phyloP scores from a whole-genome alignment of 2,329 filamentous ascomycete genomes.

The Diaporthe batatas region DNA sequence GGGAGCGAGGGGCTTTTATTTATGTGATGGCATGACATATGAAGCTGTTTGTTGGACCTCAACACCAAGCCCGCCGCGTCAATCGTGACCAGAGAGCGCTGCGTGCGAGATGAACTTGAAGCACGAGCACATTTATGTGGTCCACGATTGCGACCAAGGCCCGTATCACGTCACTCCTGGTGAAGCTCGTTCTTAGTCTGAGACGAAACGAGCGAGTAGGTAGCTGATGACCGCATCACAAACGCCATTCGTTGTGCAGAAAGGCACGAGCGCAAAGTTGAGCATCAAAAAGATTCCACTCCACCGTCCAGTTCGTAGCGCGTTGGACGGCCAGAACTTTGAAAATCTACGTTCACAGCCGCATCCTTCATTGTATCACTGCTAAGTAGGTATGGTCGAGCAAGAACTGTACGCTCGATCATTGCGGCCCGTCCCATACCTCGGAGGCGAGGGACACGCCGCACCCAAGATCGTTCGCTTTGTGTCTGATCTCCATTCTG shows the following conservation, averaged over 20 bases:
- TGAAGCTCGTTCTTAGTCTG: not conserved
- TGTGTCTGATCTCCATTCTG: slow-evolving; percentile 61
- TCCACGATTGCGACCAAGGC: not conserved
- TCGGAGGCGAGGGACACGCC: slow-evolving; percentile 57
- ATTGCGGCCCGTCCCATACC: slow-evolving; percentile 63
- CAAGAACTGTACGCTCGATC: slow-evolving; percentile 61
- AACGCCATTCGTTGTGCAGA: no score
- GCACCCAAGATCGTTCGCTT: slow-evolving; percentile 66
- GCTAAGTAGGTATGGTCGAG: not conserved
- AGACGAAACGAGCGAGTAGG: not conserved
- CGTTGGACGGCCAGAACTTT: no score
- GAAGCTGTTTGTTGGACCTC: no score
- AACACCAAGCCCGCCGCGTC: not conserved
- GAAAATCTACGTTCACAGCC: not conserved
- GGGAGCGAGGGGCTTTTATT: no score
- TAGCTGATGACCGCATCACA: not conserved
- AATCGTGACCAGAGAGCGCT: no score
- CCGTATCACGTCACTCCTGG: not conserved
- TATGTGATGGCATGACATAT: not conserved
- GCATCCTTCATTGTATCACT: not conserved
- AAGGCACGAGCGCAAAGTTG: not conserved
- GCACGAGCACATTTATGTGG: not conserved
- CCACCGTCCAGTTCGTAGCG: no score
- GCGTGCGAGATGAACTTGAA: not conserved
- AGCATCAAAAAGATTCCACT: not conserved